Base-by-base conservation (phyloP, 306 rosid genomes). In the Fragaria vesca region DNA sequence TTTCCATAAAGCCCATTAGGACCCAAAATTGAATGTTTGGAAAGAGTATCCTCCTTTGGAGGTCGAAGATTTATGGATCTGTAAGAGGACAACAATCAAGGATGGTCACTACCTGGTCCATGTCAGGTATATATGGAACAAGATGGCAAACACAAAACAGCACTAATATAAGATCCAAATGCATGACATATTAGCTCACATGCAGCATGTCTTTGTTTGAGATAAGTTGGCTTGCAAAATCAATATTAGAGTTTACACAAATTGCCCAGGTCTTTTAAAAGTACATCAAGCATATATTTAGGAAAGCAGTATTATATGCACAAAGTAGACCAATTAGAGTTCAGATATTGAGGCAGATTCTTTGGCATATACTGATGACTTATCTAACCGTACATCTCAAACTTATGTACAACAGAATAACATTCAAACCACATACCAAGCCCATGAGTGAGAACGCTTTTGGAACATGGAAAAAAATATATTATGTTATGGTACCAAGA, bases 1-100 rank as follows among this genome's bases (percentile, higher is more conserved):
- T 88, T 89, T 82, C 97, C 96, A 9, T 73, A 78, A 80, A 95
- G 95, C 75, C 98, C 97, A 71, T 80, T 83, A 26, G 97, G 97
- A 70, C 98, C 98, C 83, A 95, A 80, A 81, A 95, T 88, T 45
- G 98, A 95, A 88, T 95, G 98, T 28, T 83, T 91, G 32, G 97
- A 88, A 58, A 92, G 91, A 24, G 98, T 92, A 83, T 95, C 98
- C 75, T 83, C 89, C 71, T 78, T 95, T 43, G 98, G 97, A 42
- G 78, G 91, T 36, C 89, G 89, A 20, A 86, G 71, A 78, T 65
- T 80, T 51, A 95, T 77, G 84, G 96, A 86, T 80, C 98, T 92
- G 69, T 85, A 89, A 71, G 55, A 76, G 36, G 62, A 24, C 82
- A 75, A 72, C 60, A 81, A 80, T 69, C 54, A 77, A 75, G 38